Evolutionary conservation across 768 basidiomycete genomes (phyloP).

Genomic region (Royoungia palumana): DNA sequence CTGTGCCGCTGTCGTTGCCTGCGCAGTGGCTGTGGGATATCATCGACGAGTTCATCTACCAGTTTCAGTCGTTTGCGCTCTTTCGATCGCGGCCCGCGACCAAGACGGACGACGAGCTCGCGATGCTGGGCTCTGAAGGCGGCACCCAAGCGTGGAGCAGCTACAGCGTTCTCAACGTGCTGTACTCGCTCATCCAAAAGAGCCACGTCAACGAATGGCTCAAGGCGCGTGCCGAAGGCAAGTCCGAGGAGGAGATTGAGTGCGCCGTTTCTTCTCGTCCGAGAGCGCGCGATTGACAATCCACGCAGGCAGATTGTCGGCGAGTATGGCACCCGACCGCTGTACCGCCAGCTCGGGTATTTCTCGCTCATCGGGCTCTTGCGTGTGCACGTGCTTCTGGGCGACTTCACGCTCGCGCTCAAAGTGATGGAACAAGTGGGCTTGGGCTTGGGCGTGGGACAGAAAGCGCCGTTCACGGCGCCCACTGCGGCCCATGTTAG

Average conservation of each 20-base stretch:
- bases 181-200: slow-evolving; percentile 98
- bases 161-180: slow-evolving; percentile 95
- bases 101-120: slow-evolving; percentile 88
- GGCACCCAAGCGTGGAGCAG: slow-evolving; percentile 90
- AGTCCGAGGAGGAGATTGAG: slow-evolving; percentile 80
- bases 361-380: slow-evolving; percentile 95
- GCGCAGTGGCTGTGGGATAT: slow-evolving; percentile 99
- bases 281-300: neutral
- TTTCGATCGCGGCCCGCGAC: slow-evolving; percentile 83
- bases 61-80: slow-evolving; percentile 94
- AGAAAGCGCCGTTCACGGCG: slow-evolving; percentile 89
- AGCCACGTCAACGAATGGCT: slow-evolving; percentile 94
- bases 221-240: slow-evolving; percentile 73
- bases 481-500: slow-evolving; percentile 97
- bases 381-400: slow-evolving; percentile 92
- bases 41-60: slow-evolving; percentile 96
- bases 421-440: slow-evolving; percentile 95
- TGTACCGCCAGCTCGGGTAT: slow-evolving; percentile 95
- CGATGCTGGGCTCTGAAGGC: slow-evolving; percentile 74
- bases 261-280: slow-evolving; percentile 37
- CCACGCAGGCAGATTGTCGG: slow-evolving; percentile 73
- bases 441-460: slow-evolving; percentile 84
- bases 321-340: slow-evolving; percentile 84
- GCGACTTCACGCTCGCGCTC: slow-evolving; percentile 91
- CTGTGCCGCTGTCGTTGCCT: slow-evolving; percentile 89